Percentiles rank a stretch among this genome's conserved stretches.
Evolutionary conservation across 257 asterid species (phyloP).

Genomic region (Schizonepeta tenuifolia): DNA sequence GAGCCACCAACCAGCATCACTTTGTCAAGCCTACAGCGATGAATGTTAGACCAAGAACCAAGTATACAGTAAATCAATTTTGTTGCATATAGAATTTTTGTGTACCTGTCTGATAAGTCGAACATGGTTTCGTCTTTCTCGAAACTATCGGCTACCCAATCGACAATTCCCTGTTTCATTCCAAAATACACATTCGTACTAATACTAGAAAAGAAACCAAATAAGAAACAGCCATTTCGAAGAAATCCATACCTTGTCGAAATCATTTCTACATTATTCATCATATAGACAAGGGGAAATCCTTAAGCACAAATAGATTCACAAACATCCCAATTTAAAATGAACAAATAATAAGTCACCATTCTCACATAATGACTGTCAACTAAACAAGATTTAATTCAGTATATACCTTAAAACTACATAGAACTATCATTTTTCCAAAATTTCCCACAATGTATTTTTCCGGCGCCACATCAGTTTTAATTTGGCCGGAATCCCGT

Average conservation of each 20-base stretch:
- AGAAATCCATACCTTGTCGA: too few relatives aligned
- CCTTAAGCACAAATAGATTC: neutral
- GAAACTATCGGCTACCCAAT: slow-evolving; percentile 78
- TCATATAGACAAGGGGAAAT: neutral
- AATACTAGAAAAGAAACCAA: too few relatives aligned
- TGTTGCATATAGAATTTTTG: neutral
- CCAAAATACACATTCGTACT: slow-evolving; percentile 6
- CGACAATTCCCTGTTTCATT: slow-evolving; percentile 62
- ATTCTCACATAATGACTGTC: neutral
- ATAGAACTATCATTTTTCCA: too few relatives aligned
- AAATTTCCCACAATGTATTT: too few relatives aligned
- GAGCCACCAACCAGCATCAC: slow-evolving; percentile 93
- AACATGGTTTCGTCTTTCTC: slow-evolving; percentile 74
- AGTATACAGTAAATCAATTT: neutral
- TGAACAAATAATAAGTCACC: neutral
- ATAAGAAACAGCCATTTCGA: too few relatives aligned
- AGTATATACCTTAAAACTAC: too few relatives aligned
- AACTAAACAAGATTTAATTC: neutral
- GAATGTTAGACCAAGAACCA: neutral
- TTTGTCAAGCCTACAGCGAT: slow-evolving; percentile 67
- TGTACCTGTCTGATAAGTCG: slow-evolving; percentile 72
- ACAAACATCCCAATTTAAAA: neutral
- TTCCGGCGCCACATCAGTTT: too few relatives aligned
- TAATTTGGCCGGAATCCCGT: too few relatives aligned
- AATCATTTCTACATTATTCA: neutral